Evolutionary conservation across 164 flowering plant genomes (phyloP).

Genomic region (Chloranthus sessilifolius): DNA sequence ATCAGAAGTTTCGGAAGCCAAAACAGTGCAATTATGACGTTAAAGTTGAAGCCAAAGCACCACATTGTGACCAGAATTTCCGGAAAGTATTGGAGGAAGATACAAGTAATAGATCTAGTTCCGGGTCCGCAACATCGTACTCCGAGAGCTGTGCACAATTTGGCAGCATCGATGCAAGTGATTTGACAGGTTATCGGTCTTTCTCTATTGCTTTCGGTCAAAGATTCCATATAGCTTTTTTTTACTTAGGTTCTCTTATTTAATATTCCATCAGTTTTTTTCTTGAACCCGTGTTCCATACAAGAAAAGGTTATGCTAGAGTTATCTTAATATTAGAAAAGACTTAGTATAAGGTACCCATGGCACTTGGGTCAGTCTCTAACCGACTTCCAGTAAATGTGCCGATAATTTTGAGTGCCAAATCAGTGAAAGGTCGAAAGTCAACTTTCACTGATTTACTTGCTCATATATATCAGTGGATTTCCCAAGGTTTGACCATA

Average conservation of each 20-base stretch:
- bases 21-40: constrained; percentile 37
- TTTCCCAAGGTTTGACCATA: no score
- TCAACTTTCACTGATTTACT: no score
- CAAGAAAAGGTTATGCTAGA: background rate
- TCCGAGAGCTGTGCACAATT: constrained; percentile 88
- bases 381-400: no score
- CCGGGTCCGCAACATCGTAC: constrained; percentile 93
- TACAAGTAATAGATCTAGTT: constrained; percentile 85
- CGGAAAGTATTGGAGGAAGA: constrained; percentile 74
- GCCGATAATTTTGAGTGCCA: no score
- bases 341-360: no score
- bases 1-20: constrained; percentile 53
- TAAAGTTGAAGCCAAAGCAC: constrained; percentile 23
- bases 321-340: no score
- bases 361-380: no score
- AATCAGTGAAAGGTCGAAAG: no score
- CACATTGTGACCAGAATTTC: constrained; percentile 36
- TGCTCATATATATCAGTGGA: no score
- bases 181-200: constrained; percentile 77
- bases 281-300: background rate
- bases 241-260: background rate
- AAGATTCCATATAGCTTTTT: background rate
- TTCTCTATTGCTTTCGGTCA: constrained; percentile 1
- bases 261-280: background rate
- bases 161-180: constrained; percentile 75